Conservation (phyloP, 176 grass and related monocot genomes). For the Oryza longistaminata region DNA sequence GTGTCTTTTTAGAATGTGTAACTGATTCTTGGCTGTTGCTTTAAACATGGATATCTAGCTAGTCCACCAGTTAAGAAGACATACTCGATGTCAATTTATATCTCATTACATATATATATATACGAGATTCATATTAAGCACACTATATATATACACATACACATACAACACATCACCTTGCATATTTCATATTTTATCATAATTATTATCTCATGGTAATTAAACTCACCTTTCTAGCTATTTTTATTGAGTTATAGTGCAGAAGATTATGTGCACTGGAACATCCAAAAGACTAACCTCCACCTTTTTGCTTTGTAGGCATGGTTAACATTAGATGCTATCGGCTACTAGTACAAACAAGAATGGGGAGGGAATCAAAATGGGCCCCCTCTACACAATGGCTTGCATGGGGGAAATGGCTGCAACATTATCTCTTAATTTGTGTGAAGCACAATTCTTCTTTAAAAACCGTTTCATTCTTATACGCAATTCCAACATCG, state of each 20-base stretch:
- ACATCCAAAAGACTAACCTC: neutral
- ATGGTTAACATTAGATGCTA: constrained; percentile 6
- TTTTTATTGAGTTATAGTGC: neutral
- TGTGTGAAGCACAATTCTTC: constrained; percentile 44
- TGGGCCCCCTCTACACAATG: constrained; percentile 17
- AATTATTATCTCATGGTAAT: neutral
- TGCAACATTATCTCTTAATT: constrained; percentile 39
- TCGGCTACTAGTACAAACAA: neutral
- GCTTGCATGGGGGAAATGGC: neutral
- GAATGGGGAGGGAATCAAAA: constrained; percentile 39
- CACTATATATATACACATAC: neutral
- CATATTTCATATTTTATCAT: neutral
- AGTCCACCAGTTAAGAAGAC: no score
- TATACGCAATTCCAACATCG: constrained; percentile 35
- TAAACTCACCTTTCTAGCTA: neutral
- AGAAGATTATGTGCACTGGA: neutral
- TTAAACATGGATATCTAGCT: neutral
- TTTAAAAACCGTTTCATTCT: constrained; percentile 23
- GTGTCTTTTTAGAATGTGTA: no score
- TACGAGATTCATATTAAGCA: neutral
- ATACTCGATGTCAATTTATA: no score
- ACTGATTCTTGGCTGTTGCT: neutral
- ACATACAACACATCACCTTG: neutral
- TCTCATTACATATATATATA: neutral
- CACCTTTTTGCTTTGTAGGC: neutral